A percentile compares a stretch with the other conserved stretches of the same genome.
These are phyloP conservation scores for Podochytrium sp. DNA, from an alignment of 192 early-diverging fungal genomes.

Conservation along the genomic window DNA sequence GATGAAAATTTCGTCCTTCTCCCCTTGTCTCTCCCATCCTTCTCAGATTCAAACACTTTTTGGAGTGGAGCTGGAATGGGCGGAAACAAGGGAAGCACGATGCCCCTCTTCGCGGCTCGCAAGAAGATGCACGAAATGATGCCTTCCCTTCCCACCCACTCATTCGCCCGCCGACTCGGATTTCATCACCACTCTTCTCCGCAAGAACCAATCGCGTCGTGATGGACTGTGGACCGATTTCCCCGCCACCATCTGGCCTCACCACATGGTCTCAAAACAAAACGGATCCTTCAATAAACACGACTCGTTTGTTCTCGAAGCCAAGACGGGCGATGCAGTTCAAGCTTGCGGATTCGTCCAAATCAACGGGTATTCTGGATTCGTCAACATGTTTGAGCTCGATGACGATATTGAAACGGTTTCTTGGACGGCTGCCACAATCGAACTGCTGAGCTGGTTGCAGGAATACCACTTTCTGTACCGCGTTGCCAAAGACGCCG, in stretches of 20 bases:
- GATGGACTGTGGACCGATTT: conserved; percentile 28
- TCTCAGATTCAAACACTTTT: too few relatives aligned
- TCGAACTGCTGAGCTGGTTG: conserved; percentile 18
- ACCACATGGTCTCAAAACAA: background rate
- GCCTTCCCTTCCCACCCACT: too few relatives aligned
- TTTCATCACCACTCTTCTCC: too few relatives aligned
- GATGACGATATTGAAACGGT: conserved; percentile 12
- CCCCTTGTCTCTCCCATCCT: too few relatives aligned
- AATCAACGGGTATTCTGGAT: background rate
- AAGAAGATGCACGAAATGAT: too few relatives aligned
- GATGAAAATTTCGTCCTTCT: too few relatives aligned
- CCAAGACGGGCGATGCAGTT: background rate
- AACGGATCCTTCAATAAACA: background rate
- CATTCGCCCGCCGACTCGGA: too few relatives aligned
- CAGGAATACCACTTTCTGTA: background rate
- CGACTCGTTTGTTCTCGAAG: background rate
- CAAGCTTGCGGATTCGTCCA: background rate
- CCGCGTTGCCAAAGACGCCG: background rate
- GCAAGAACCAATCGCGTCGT: too few relatives aligned
- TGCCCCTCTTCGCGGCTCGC: too few relatives aligned
- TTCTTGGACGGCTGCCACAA: conserved; percentile 24
- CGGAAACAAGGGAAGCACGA: too few relatives aligned
- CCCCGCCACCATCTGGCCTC: background rate
- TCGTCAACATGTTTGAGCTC: conserved; percentile 5
- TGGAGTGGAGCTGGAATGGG: too few relatives aligned